These are phyloP conservation scores for Mycogone perniciosa DNA, from an alignment of 2,329 filamentous ascomycete genomes.

Conservation along the genomic window DNA sequence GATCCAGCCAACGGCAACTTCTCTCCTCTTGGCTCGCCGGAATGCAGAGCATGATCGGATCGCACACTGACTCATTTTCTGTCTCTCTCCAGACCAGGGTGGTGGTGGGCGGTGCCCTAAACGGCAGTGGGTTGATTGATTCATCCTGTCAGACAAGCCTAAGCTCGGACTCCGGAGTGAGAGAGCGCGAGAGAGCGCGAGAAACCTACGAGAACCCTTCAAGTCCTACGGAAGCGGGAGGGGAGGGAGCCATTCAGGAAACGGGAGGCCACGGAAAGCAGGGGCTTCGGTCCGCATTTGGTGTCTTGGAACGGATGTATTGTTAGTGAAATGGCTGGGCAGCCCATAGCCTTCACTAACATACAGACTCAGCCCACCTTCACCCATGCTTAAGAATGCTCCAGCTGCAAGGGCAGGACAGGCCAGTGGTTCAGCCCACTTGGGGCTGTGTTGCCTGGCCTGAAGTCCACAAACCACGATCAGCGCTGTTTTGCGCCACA, in stretches of 20 bases:
- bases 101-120: too few species aligned
- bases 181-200: background rate
- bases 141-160: too few species aligned
- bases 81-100: too few species aligned
- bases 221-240: background rate
- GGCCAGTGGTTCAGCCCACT: conserved; percentile 8
- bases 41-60: background rate
- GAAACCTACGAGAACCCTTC: background rate
- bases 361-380: background rate
- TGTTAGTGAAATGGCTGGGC: conserved; percentile 3
- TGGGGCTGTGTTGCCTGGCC: conserved; percentile 14
- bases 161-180: too few species aligned
- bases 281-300: conserved; percentile 6
- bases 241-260: background rate
- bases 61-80: too few species aligned
- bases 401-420: background rate
- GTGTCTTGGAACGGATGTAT: background rate
- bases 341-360: conserved; percentile 2
- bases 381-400: background rate
- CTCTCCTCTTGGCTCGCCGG: background rate
- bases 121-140: too few species aligned
- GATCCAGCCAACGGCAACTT: background rate
- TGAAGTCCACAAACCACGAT: conserved; percentile 6
- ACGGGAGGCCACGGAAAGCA: conserved; percentile 3
- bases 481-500: conserved; percentile 5